Conservation (phyloP, 1,284 basidiomycete genomes). For the Moniliella sp. region DNA sequence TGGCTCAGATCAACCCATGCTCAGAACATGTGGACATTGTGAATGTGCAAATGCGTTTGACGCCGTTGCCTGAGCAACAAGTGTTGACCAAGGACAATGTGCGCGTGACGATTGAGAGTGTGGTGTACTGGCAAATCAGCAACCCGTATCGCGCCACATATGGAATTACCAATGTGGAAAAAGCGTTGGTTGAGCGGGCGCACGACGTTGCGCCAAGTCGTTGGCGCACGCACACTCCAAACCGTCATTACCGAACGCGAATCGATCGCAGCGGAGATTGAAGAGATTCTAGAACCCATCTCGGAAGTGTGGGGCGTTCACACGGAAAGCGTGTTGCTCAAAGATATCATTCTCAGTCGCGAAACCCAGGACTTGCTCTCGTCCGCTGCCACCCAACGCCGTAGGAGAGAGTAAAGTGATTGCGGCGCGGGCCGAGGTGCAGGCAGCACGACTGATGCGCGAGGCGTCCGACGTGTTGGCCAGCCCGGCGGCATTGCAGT, state of each 20-base stretch:
- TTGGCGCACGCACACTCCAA: slow-evolving; percentile 52
- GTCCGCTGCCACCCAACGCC: slow-evolving; percentile 73
- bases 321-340: slow-evolving; percentile 66
- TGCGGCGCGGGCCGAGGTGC: slow-evolving; percentile 81
- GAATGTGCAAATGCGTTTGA: slow-evolving; percentile 84
- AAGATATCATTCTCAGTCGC: slow-evolving; percentile 69
- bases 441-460: slow-evolving; percentile 68
- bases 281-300: slow-evolving; percentile 51
- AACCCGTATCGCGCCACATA: slow-evolving; percentile 50
- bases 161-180: slow-evolving; percentile 63
- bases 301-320: slow-evolving; percentile 66
- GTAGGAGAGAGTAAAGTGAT: slow-evolving; percentile 89
- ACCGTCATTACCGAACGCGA: slow-evolving; percentile 55
- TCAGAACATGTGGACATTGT: slow-evolving; percentile 47
- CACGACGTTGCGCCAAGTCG: slow-evolving; percentile 85
- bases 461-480: slow-evolving; percentile 63
- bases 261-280: slow-evolving; percentile 81
- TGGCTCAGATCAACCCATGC: slow-evolving; percentile 77
- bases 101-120: slow-evolving; percentile 62
- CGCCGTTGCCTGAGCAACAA: slow-evolving; percentile 59
- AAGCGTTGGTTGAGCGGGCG: slow-evolving; percentile 70
- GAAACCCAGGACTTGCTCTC: slow-evolving; percentile 80
- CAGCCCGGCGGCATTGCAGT: slow-evolving; percentile 81
- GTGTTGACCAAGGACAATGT: slow-evolving; percentile 54
- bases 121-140: slow-evolving; percentile 58